phyloP scores from a whole-genome alignment of 345 rosid species.

The Aquilaria sinensis region DNA sequence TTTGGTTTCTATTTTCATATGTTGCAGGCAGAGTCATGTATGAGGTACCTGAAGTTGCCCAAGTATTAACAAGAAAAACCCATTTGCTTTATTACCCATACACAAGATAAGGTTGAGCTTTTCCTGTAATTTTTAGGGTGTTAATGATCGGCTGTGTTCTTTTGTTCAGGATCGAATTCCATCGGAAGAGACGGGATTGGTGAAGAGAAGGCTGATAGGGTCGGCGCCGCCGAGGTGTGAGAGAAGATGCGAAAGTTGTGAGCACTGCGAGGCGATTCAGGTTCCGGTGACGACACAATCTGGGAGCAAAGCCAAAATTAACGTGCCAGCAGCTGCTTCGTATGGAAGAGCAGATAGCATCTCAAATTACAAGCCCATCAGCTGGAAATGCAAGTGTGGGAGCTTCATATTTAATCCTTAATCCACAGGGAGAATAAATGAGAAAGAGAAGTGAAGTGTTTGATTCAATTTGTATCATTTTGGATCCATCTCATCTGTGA shows the following conservation, averaged over 20 bases:
- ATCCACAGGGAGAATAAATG: not conserved
- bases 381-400: slow-evolving; percentile 79
- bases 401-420: slow-evolving; percentile 47
- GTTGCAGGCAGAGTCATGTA: slow-evolving; percentile 28
- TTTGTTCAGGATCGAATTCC: slow-evolving; percentile 17
- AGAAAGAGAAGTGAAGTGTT: no score
- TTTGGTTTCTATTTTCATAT: slow-evolving; percentile 6
- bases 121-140: not conserved
- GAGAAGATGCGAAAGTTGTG: slow-evolving; percentile 43
- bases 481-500: no score
- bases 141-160: not conserved
- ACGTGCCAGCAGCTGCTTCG: slow-evolving; percentile 18
- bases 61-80: slow-evolving; percentile 13
- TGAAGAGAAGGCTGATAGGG: slow-evolving; percentile 39
- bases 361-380: slow-evolving; percentile 69
- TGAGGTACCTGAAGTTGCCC: slow-evolving; percentile 21
- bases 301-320: slow-evolving; percentile 10
- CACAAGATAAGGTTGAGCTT: no score
- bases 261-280: slow-evolving; percentile 55
- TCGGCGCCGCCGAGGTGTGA: slow-evolving; percentile 67
- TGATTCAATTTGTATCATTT: no score
- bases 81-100: no score
- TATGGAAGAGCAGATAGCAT: slow-evolving; percentile 43
- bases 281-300: slow-evolving; percentile 40
- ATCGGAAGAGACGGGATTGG: slow-evolving; percentile 12